Evolutionary conservation across 192 early-diverging fungal genomes (phyloP), one percentile per base, ranked within the genome.

Genomic region (Blastocladiella britannica): DNA sequence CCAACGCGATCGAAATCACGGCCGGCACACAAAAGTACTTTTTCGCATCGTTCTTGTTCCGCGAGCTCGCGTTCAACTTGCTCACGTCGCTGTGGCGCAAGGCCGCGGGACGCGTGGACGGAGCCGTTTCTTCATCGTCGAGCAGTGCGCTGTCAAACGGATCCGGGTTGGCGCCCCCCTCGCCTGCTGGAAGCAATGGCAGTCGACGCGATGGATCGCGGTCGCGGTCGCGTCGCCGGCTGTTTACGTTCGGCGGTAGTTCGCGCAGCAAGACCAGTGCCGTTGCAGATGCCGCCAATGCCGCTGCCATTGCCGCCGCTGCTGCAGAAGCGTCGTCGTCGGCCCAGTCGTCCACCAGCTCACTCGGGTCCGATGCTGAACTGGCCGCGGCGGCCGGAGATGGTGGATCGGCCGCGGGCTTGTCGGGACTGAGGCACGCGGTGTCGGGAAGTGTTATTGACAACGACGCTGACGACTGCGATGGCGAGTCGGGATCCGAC

Each of bases 1-100:
- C 87, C 26, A 92, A 92, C 62, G 89, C 89, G 1, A 87, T 92
- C 60, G 75, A 80, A 64, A 70, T 92, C 25, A 75, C 82, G n/a
- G 87, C 87, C 51, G 61, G 70, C 37, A 74, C 73, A 53, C 69
- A 74, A 51, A 85, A 75, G 70, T 81, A 89, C 57, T 82, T 83
- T 31, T 92, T 92, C 57, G 79, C 83, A 4, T 92, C 89, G 4
- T 89, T 92, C 57, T 67, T 92, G 5, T 82, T 82, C 31, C 85
- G 89, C 54, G 89, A 92, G 53, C 74, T 71, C 27, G 82, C 80
- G 0, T 82, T 80, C 53, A 82, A 84, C 62, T 66, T 82, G 62
- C 68, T 88, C 5, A 70, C 76, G 58, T 83, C 83, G 25, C 56
- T 82, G 56, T 85, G 84, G 83, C 53, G 58, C 20, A 70, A 69